Percentiles rank a stretch among this genome's conserved stretches.
Evolutionary conservation across 23 red algal species (phyloP).

Genomic region (Gracilaria domingensis): DNA sequence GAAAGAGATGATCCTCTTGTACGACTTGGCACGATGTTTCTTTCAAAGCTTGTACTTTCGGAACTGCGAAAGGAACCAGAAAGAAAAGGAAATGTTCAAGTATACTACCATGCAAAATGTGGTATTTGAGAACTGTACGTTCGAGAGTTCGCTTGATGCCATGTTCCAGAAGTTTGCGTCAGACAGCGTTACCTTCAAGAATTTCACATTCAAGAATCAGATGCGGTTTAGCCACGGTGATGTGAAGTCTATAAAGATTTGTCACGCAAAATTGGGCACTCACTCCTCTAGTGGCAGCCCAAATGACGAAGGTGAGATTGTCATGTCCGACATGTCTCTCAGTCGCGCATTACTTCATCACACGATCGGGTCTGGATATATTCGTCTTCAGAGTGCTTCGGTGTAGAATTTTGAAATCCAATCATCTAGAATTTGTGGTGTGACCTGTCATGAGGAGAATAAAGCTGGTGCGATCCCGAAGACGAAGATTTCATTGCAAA

Average conservation of each 20-base stretch:
- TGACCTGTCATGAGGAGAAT: slow-evolving; percentile 43
- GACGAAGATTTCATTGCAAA: slow-evolving; percentile 16
- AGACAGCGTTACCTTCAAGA: slow-evolving; percentile 20
- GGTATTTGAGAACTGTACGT: slow-evolving; percentile 49
- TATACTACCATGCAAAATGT: slow-evolving; percentile 49
- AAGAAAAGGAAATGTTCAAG: slow-evolving; percentile 27
- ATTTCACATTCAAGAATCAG: slow-evolving; percentile 37
- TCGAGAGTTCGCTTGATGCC: slow-evolving; percentile 19
- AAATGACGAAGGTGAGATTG: slow-evolving; percentile 17
- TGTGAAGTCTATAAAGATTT: slow-evolving; percentile 1
- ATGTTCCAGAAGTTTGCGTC: slow-evolving; percentile 44
- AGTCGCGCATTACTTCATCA: slow-evolving; percentile 25
- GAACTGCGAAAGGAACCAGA: not conserved
- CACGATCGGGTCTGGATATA: slow-evolving; percentile 11
- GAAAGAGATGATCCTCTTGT: not conserved
- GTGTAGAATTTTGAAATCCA: not conserved
- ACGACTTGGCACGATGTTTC: slow-evolving; percentile 47
- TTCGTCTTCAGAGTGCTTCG: slow-evolving; percentile 38
- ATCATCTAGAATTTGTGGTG: not conserved
- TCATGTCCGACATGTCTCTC: slow-evolving; percentile 45
- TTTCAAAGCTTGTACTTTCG: slow-evolving; percentile 63
- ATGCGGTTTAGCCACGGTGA: slow-evolving; percentile 10
- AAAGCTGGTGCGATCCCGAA: not conserved
- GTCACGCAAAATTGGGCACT: slow-evolving; percentile 31
- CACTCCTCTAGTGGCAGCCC: not conserved